phyloP scores from a whole-genome alignment of 768 basidiomycete species.

The Russula foetens region DNA sequence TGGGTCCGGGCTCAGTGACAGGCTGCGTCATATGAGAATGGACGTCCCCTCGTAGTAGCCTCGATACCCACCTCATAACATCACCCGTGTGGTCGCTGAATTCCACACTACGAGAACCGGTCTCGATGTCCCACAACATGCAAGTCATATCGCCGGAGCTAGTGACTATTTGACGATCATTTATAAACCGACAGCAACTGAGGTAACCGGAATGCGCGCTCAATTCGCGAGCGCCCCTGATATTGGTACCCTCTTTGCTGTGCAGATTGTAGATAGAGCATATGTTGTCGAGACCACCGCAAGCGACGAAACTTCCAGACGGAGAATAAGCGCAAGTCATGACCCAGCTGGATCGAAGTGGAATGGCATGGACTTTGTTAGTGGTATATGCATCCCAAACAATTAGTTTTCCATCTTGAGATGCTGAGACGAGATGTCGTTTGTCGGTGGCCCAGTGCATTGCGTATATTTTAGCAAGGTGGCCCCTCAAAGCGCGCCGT shows the following conservation, averaged over 20 bases:
- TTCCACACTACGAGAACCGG: slow-evolving; percentile 94
- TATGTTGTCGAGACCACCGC: slow-evolving; percentile 98
- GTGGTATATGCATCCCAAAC: slow-evolving; percentile 99
- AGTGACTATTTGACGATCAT: slow-evolving; percentile 97
- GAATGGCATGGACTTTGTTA: slow-evolving; percentile 99
- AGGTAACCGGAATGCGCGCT: slow-evolving; percentile 98
- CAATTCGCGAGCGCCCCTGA: slow-evolving; percentile 89
- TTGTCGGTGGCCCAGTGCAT: slow-evolving; percentile 99
- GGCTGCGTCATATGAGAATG: slow-evolving; percentile 36
- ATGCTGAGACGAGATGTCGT: slow-evolving; percentile 97
- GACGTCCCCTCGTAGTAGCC: background rate
- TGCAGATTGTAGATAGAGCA: slow-evolving; percentile 97
- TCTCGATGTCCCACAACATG: slow-evolving; percentile 99
- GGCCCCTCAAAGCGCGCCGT: slow-evolving; percentile 89
- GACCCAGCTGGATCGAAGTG: slow-evolving; percentile 96
- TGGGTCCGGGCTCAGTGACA: slow-evolving; percentile 90
- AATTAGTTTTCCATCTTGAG: slow-evolving; percentile 98
- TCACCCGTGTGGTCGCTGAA: slow-evolving; percentile 99
- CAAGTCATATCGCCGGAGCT: slow-evolving; percentile 99
- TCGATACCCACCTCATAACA: slow-evolving; percentile 82
- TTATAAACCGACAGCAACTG: slow-evolving; percentile 97
- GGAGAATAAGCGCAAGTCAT: slow-evolving; percentile 99
- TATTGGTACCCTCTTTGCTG: slow-evolving; percentile 63
- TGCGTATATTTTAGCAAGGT: slow-evolving; percentile 98
- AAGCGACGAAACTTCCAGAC: slow-evolving; percentile 94